These are phyloP conservation scores for Athelia psychrophila DNA, from an alignment of 1,284 basidiomycete species.

Conservation along the genomic window DNA sequence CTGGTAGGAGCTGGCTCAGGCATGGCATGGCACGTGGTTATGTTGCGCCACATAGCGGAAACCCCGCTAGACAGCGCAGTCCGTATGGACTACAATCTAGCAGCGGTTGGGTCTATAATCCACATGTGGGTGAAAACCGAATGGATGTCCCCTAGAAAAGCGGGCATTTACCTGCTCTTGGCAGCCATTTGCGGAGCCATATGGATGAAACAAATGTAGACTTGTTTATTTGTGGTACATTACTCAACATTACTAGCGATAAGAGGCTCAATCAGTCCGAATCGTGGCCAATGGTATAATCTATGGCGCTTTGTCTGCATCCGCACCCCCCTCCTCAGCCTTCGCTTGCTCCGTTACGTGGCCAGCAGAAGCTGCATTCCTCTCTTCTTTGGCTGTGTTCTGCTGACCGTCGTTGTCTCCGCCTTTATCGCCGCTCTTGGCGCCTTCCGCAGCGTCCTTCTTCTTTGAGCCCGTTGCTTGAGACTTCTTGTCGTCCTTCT, in stretches of 20 bases:
- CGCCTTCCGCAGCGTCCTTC: background rate
- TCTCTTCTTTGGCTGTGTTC: background rate
- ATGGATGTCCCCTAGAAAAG: background rate
- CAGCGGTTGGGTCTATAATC: slow-evolving; percentile 32
- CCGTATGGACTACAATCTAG: slow-evolving; percentile 29
- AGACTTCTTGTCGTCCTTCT: background rate
- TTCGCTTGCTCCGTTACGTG: too few species aligned
- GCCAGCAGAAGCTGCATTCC: background rate
- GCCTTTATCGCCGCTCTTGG: background rate
- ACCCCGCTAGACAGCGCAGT: slow-evolving; percentile 9
- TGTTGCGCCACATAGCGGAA: slow-evolving; percentile 46
- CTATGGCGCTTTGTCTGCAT: too few species aligned
- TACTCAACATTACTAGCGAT: too few species aligned
- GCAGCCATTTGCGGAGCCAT: too few species aligned
- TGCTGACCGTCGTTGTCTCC: background rate
- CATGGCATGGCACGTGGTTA: slow-evolving; percentile 60
- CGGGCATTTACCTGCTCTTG: too few species aligned
- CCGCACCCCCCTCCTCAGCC: too few species aligned
- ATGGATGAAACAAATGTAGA: too few species aligned
- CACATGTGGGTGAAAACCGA: slow-evolving; percentile 38
- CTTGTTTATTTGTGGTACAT: too few species aligned
- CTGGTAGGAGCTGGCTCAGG: slow-evolving; percentile 54
- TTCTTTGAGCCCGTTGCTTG: background rate
- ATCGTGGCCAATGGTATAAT: too few species aligned
- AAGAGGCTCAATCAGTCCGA: too few species aligned